Evolutionary conservation across 306 rosid genomes (phyloP).

Genomic region (Nissolia schottii): DNA sequence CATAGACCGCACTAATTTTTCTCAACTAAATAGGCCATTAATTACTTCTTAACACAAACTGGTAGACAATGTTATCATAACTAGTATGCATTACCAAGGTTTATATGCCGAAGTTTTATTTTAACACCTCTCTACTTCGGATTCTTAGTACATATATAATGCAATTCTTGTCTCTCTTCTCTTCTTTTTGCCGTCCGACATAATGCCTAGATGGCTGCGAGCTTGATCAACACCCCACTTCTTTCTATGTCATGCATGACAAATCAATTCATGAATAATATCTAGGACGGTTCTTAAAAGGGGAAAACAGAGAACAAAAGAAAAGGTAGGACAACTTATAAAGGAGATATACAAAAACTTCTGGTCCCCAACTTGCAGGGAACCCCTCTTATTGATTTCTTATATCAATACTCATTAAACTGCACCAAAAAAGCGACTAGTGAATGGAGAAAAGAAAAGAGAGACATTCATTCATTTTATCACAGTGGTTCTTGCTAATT

Average conservation of each 20-base stretch:
- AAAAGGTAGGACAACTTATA: background rate
- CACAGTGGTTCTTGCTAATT: background rate
- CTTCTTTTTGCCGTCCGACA: background rate
- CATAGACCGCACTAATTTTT: too few species aligned
- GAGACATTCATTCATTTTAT: background rate
- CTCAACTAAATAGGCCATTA: background rate
- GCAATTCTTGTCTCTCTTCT: background rate
- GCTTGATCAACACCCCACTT: background rate
- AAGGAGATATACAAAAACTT: background rate
- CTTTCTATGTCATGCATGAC: background rate
- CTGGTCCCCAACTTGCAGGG: conserved; percentile 9
- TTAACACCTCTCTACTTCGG: background rate
- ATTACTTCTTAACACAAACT: background rate
- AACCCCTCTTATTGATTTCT: background rate
- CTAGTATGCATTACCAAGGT: background rate
- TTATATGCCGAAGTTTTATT: too few species aligned
- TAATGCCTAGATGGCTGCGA: background rate
- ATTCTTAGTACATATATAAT: background rate
- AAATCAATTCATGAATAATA: background rate
- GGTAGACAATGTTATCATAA: background rate
- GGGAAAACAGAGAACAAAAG: background rate
- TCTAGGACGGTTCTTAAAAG: background rate
- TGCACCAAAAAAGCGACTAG: background rate
- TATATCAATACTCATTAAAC: background rate
- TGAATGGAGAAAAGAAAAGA: conserved; percentile 3